Base-by-base conservation (phyloP, 2,329 filamentous ascomycete species). In the Colletotrichum acutatum region DNA sequence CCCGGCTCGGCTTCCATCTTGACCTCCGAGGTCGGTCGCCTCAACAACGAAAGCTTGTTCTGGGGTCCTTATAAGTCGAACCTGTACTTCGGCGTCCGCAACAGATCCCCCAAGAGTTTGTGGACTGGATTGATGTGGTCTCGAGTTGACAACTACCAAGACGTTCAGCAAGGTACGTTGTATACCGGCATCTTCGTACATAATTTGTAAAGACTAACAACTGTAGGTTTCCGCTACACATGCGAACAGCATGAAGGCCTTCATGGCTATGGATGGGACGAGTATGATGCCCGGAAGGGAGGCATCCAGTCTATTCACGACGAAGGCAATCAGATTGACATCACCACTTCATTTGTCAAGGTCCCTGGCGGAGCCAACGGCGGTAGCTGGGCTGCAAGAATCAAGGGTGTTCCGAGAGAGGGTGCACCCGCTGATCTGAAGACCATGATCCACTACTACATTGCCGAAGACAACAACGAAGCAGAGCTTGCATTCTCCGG, bases 41-140 rank as follows among this genome's bases (percentile, higher is more conserved):
- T 86, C 74, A 90, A 90, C 79, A 98, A 98, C 82, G 89, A 97
- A 79, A 96, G 93, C 79, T 87, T 99, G 77, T 88, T 98, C 85
- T 99, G 97, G 97, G 97, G 97, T 0, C 95, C 97, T 1, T 99
- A 98, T 84, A 91, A 94, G 77, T 93, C 96, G 0, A 98, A 98
- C 79, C 84, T 98, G 57, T 98, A 98, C 83, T 98, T 98, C 85
- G 96, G 96, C 2, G 90, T 98, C 46, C 90, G 94, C 24, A 94
- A 96, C 58, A 90, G 95, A 71, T 87, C 96, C 62, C 93, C 95
- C 0, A 91, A 95, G 80, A 95, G 94, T 78, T 82, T 98, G 76
- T 91, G 92, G 83, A 91, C 94, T 2, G 95, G 94, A 1, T 86
- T 99, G 80, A 90, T 98, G 86, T 99, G 97, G 97, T 91, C 92